phyloP scores from a whole-genome alignment of 768 basidiomycete genomes.

The Lactifluus rugatus region DNA sequence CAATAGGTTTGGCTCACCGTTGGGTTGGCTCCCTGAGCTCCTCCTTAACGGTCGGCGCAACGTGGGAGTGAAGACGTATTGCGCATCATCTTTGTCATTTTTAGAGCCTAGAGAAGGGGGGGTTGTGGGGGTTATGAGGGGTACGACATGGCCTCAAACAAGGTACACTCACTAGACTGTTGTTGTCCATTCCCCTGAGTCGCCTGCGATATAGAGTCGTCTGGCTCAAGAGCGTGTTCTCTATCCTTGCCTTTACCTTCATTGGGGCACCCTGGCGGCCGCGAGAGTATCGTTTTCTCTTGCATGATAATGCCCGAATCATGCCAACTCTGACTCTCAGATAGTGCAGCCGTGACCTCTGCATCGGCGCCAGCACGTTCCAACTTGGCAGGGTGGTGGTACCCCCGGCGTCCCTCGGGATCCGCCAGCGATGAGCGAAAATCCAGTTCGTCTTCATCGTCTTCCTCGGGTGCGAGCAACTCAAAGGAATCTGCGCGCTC shows the following conservation, averaged over 20 bases:
- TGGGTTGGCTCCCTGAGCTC: not conserved
- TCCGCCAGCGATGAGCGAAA: not conserved
- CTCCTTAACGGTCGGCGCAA: not conserved
- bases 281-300: not conserved
- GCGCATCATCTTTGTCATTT: not conserved
- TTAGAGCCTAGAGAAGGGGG: not conserved
- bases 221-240: not conserved
- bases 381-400: not conserved
- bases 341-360: not conserved
- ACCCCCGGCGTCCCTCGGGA: not conserved
- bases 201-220: not conserved
- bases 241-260: not conserved
- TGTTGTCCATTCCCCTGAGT: not conserved
- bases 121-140: not conserved
- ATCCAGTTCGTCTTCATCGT: not conserved
- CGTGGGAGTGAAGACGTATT: not conserved
- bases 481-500: constrained; percentile 6
- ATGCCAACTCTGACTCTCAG: not conserved
- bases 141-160: not conserved
- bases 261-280: not conserved
- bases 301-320: not conserved
- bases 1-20: not conserved
- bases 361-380: not conserved
- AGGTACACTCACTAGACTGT: not conserved
- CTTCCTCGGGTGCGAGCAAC: constrained; percentile 9